Base-by-base conservation (phyloP, 2,329 filamentous ascomycete genomes). In the Ophiostoma sp. region DNA sequence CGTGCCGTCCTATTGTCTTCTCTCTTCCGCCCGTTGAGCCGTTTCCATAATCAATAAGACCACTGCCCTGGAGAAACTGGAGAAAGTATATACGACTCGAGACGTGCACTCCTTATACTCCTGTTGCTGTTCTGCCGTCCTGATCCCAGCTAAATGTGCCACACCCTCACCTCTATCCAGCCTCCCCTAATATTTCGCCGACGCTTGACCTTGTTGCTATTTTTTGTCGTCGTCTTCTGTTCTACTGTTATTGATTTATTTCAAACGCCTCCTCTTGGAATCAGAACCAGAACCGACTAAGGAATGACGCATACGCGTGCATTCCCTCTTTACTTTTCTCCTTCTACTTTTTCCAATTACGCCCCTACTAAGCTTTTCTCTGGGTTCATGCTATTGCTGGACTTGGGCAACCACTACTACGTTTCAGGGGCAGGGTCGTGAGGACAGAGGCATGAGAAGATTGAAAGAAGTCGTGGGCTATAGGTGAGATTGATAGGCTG, bases 201-300 rank as follows among this genome's bases (percentile, higher is more conserved):
- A 12, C 39, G 7, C 42, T 33, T 50, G 3, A 11, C 57, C 15
- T 45, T n/a, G n/a, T n/a, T n/a, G n/a, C n/a, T n/a, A n/a, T n/a
- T n/a, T n/a, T n/a, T n/a, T n/a, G n/a, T n/a, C n/a, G n/a, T 45
- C 11, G 42, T 61, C 2, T 61, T 33, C 57, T n/a, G 5, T n/a
- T 33, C 6, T 36, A 8, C 15, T 36, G 28, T 12, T 68, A 28
- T 48, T 66, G 63, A 48, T 66, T 15, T 66, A 66, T 45, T 45
- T 15, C 63, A 66, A 66, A 66, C 63, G n/a, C n/a, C 33, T 48
- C 36, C 36, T 66, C 63, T 39, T 45, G 63, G 63, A 48, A 28
- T 39, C 33, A 66, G 55, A 59, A 17, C 55, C 11, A 28, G 55
- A n/a, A n/a, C 55, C 3, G 28, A 45, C 52, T 0, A 48, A 45